These are phyloP conservation scores for Dichotomopilus funicola DNA, from an alignment of 2,329 filamentous ascomycete genomes.

Conservation along the genomic window DNA sequence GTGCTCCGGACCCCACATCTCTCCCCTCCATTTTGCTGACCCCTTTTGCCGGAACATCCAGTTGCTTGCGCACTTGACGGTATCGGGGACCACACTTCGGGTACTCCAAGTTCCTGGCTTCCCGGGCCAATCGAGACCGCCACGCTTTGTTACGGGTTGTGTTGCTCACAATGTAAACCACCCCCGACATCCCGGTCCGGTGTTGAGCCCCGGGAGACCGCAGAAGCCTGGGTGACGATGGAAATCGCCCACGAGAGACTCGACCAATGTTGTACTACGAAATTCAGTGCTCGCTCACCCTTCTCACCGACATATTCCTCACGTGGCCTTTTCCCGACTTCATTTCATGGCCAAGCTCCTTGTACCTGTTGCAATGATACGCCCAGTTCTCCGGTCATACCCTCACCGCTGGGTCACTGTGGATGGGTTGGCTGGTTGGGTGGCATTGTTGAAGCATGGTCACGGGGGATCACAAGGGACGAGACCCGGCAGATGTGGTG, in stretches of 20 bases:
- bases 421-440: slow-evolving; percentile 15
- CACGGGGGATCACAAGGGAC: background rate
- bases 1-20: background rate
- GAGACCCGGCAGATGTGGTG: slow-evolving; percentile 9
- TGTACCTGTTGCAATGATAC: background rate
- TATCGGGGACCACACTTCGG: background rate
- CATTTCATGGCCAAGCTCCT: background rate
- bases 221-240: slow-evolving; percentile 6
- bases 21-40: background rate
- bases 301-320: slow-evolving; percentile 10
- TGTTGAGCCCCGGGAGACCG: slow-evolving; percentile 17
- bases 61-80: background rate
- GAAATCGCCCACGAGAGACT: slow-evolving; percentile 13
- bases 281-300: background rate
- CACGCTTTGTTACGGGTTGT: background rate
- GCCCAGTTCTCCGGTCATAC: background rate
- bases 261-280: background rate
- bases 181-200: slow-evolving; percentile 19
- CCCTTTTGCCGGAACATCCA: background rate
- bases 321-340: slow-evolving; percentile 8
- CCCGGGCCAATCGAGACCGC: slow-evolving; percentile 2
- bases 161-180: slow-evolving; percentile 2
- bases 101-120: too few species aligned
- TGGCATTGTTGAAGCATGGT: slow-evolving; percentile 7
- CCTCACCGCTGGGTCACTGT: slow-evolving; percentile 11